Evolutionary conservation across 1,284 basidiomycete genomes (phyloP), one percentile per base, ranked within the genome.

Genomic region (Hymenochaete sp.): DNA sequence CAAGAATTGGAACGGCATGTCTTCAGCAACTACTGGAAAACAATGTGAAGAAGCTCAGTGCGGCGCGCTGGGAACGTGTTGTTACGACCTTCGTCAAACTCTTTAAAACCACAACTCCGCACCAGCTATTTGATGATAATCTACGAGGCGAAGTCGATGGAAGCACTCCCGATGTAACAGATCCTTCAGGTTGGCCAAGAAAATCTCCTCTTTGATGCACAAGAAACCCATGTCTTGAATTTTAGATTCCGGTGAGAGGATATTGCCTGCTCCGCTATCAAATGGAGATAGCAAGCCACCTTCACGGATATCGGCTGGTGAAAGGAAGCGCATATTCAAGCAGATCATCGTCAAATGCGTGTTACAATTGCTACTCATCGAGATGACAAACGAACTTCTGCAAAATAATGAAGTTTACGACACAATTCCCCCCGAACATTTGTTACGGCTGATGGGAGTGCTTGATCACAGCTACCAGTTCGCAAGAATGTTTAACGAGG

Each of bases 281-380:
- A 70, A 70, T 38, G 70, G 63, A 50, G 81, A 81, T 42, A 69
- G 67, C 49, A 66, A 65, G 51, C 32, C 44, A 14, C 36, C 40
- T 9, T 56, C 62, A 9, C 69, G 71, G 45, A 65, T 77, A 21
- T 75, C 81, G 7, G 64, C 79, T 27, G 67, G 66, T 48, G 89
- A 91, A 55, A 81, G 96, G 47, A 82, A 92, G 18, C 79, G 88
- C 28, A 82, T 92, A 44, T 99, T 99, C 78, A 91, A 93, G 62
- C 95, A 98, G 65, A 98, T 99, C 63, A 98, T 99, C 54, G 93
- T 98, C 57, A 98, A 98, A 83, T 99, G 96, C 63, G 96, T 99
- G 22, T 75, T 99, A 26, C 96, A 99, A 60, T 69, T 99, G 14
- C 72, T 98, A 44, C 76, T 99, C 36, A 98, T 99, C 57, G 96